These are phyloP conservation scores for Verticillium tricorpus DNA, from an alignment of 2,329 filamentous ascomycete genomes.

Conservation along the genomic window DNA sequence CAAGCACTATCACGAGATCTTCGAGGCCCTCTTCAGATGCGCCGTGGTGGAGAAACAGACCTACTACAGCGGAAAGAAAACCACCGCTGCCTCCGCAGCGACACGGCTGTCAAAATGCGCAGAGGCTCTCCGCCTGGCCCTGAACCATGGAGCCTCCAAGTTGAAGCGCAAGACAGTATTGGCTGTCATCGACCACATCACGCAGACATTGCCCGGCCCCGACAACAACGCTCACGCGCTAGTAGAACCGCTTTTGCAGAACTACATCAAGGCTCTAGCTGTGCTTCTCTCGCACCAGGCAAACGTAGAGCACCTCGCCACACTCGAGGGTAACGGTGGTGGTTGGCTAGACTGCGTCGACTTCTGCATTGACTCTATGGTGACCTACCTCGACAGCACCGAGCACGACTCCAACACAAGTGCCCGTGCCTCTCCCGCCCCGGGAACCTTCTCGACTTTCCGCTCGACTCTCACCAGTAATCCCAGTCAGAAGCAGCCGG, in stretches of 20 bases:
- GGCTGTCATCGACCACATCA: conserved; percentile 76
- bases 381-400: conserved; percentile 39
- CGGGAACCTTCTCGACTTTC: conserved; percentile 20
- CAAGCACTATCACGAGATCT: conserved; percentile 75
- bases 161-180: conserved; percentile 75
- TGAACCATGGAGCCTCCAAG: conserved; percentile 63
- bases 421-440: conserved; percentile 43
- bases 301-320: conserved; percentile 74
- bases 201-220: conserved; percentile 61
- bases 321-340: conserved; percentile 35
- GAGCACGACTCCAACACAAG: conserved; percentile 22
- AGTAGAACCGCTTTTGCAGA: conserved; percentile 64
- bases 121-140: conserved; percentile 64
- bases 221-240: conserved; percentile 59
- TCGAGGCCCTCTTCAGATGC: conserved; percentile 73
- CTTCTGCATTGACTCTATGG: conserved; percentile 66
- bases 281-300: conserved; percentile 67
- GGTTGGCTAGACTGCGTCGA: conserved; percentile 66
- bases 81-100: conserved; percentile 42
- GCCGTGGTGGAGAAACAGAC: conserved; percentile 62
- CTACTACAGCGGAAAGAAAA: conserved; percentile 53
- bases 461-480: neutral
- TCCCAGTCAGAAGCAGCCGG: conserved; percentile 15
- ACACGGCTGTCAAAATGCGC: conserved; percentile 64
- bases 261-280: conserved; percentile 75